phyloP scores from a whole-genome alignment of 495 filamentous ascomycete genomes.

The Trichoderma virens region DNA sequence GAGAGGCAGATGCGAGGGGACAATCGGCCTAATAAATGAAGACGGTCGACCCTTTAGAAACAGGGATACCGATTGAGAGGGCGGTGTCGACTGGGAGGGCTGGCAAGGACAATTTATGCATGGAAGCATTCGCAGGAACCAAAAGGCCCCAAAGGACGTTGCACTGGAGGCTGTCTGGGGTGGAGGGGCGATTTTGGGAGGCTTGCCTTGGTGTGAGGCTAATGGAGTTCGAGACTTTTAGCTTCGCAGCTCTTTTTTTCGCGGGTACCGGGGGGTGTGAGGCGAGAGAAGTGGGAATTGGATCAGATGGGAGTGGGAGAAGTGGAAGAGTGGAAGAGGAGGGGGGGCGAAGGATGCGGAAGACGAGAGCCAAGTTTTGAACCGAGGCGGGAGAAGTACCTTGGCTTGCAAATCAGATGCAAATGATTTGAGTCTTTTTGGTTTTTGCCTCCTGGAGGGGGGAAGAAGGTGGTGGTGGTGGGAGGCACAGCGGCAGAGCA shows the following conservation, averaged over 20 bases:
- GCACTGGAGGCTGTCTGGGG: not conserved
- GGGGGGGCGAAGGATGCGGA: not conserved
- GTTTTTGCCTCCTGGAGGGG: no score
- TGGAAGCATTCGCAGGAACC: constrained; percentile 6
- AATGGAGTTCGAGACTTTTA: constrained; percentile 2
- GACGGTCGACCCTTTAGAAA: no score
- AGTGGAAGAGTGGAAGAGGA: not conserved
- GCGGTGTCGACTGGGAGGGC: constrained; percentile 1
- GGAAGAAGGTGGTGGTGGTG: no score
- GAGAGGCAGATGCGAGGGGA: not conserved
- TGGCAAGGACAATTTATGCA: constrained; percentile 5
- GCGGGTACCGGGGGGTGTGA: not conserved
- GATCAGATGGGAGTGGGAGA: not conserved
- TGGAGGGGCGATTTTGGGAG: constrained; percentile 1
- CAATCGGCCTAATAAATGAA: not conserved
- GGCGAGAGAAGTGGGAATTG: not conserved
- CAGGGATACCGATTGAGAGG: constrained; percentile 4
- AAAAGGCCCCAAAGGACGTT: constrained; percentile 6
- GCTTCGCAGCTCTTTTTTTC: not conserved
- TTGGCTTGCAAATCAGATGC: no score
- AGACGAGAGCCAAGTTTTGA: no score
- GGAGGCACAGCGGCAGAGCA: not conserved
- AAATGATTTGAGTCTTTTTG: no score
- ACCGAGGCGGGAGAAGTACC: no score
- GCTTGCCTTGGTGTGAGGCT: constrained; percentile 5